phyloP scores from a whole-genome alignment of 2,329 filamentous ascomycete species.

The Pseudopithomyces chartarum region DNA sequence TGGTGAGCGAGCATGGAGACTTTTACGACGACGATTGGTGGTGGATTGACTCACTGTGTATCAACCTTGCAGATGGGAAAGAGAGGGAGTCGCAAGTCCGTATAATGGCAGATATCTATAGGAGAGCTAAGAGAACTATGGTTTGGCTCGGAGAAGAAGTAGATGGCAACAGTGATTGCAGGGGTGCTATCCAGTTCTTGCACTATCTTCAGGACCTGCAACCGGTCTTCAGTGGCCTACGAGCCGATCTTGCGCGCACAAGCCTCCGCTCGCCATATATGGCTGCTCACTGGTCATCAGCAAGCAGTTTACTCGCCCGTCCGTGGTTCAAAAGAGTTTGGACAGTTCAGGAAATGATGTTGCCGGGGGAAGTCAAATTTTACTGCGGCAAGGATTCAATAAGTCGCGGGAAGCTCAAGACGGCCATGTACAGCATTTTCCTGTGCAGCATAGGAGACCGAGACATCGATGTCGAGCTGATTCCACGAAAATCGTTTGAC shows the following conservation, averaged over 20 bases:
- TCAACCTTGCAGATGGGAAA: slow-evolving; percentile 30
- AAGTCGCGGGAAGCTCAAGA: slow-evolving; percentile 31
- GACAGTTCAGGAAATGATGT: slow-evolving; percentile 39
- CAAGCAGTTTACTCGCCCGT: slow-evolving; percentile 29
- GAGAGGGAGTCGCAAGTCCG: slow-evolving; percentile 36
- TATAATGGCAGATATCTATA: slow-evolving; percentile 41
- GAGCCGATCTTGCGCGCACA: slow-evolving; percentile 17
- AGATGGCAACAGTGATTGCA: slow-evolving; percentile 27
- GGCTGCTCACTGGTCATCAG: slow-evolving; percentile 22
- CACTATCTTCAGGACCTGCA: slow-evolving; percentile 25
- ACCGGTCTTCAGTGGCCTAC: slow-evolving; percentile 20
- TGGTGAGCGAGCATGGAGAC: slow-evolving; percentile 26
- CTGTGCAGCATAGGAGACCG: slow-evolving; percentile 26
- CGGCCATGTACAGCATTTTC: slow-evolving; percentile 37
- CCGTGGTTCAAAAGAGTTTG: slow-evolving; percentile 36
- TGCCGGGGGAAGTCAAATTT: slow-evolving; percentile 31
- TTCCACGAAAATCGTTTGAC: slow-evolving; percentile 31
- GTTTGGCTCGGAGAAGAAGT: slow-evolving; percentile 33
- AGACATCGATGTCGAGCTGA: slow-evolving; percentile 29
- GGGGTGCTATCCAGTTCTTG: slow-evolving; percentile 30
- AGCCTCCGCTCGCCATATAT: slow-evolving; percentile 24
- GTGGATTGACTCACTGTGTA: slow-evolving; percentile 40
- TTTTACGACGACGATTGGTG: slow-evolving; percentile 31
- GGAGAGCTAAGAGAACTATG: slow-evolving; percentile 21
- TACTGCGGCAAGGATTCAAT: slow-evolving; percentile 30